These are phyloP conservation scores for Mortierella sp. DNA, from an alignment of 371 early-diverging fungal genomes.

Conservation along the genomic window DNA sequence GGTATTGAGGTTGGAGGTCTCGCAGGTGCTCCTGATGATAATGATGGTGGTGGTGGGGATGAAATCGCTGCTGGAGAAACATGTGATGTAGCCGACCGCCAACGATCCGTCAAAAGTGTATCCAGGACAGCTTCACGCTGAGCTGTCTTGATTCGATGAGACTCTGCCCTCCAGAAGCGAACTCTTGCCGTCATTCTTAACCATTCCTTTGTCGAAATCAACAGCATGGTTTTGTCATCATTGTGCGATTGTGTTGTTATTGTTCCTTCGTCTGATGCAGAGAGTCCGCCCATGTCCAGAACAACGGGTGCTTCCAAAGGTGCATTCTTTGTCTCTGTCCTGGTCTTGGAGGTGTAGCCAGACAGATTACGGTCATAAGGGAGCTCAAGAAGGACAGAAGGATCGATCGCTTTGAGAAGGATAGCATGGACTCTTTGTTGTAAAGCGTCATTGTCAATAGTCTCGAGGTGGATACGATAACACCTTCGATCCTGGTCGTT, in stretches of 20 bases:
- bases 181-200: slow-evolving; percentile 24
- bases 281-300: slow-evolving; percentile 31
- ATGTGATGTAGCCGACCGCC: slow-evolving; percentile 9
- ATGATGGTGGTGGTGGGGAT: slow-evolving; percentile 4
- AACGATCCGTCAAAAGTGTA: slow-evolving; percentile 24
- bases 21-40: slow-evolving; percentile 19
- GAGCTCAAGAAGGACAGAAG: slow-evolving; percentile 13
- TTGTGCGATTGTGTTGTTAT: neutral
- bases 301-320: slow-evolving; percentile 24
- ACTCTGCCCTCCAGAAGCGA: slow-evolving; percentile 48
- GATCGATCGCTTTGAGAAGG: slow-evolving; percentile 22
- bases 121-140: slow-evolving; percentile 31
- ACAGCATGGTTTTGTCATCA: slow-evolving; percentile 25
- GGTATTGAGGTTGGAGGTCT: slow-evolving; percentile 6
- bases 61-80: neutral
- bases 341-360: slow-evolving; percentile 33
- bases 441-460: slow-evolving; percentile 7
- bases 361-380: slow-evolving; percentile 44
- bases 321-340: slow-evolving; percentile 23
- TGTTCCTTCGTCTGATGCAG: neutral
- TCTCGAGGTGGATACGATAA: slow-evolving; percentile 45
- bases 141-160: slow-evolving; percentile 37
- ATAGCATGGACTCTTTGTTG: slow-evolving; percentile 10
- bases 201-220: slow-evolving; percentile 38
- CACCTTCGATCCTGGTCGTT: slow-evolving; percentile 11